Evolutionary conservation across 345 rosid genomes (phyloP), one percentile per base, ranked within the genome.

Genomic region (Trapa incisa): DNA sequence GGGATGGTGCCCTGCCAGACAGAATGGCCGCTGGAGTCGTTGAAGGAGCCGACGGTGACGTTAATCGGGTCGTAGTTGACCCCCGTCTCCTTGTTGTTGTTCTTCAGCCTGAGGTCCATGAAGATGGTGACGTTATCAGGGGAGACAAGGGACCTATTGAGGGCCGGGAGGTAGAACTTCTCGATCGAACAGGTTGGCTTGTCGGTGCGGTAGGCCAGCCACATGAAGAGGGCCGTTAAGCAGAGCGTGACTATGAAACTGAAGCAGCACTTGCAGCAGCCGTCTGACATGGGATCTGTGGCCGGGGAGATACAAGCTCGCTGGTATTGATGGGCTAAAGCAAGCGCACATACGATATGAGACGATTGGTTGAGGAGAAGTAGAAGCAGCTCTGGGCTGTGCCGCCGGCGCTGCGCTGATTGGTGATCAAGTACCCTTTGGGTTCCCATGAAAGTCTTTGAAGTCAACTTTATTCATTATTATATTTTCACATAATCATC

Each of bases 31-130:
- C 66, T 52, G 7, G 53, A n/a, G 13, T 8, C 47, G 71, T 74
- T 78, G 66, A 37, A 79, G 22, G 82, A 70, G 33, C 29, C 29
- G 48, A 70, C 73, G 13, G 84, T 75, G 43, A 90, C 67, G 64
- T 80, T 79, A 2, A 93, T 74, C 1, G 72, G 60, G 56, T 87
- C 96, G 67, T 93, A 93, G 76, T 73, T 69, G 42, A 93, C 73
- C 12, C 97, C 92, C 67, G 88, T 85, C 62, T 85, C 89, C 54
- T 65, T 82, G 85, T 93, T 93, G 60, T 85, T 77, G 74, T 93
- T 93, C 1, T 65, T 77, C 2, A 86, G 83, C 69, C 67, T 71
- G 1, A 93, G 53, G 48, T 66, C 37, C 79, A 93, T 76, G 70
- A 64, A 72, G 16, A 90, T 79, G 65, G 85, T 74, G 72, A 84